These are phyloP conservation scores for Pyrus betulifolia DNA, from an alignment of 306 rosid genomes.

Conservation along the genomic window DNA sequence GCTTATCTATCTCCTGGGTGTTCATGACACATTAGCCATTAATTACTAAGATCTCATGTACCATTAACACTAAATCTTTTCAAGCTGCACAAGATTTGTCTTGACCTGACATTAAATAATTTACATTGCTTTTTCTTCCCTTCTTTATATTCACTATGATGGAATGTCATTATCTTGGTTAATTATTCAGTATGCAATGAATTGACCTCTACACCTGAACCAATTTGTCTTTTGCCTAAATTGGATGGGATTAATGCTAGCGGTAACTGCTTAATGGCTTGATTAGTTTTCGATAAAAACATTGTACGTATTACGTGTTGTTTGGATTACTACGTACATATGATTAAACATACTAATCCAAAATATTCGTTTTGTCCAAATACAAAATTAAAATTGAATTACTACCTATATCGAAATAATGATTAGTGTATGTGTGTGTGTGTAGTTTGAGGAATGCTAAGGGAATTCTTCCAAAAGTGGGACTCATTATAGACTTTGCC, in stretches of 20 bases:
- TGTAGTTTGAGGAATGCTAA: no score
- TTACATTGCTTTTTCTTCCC: background rate
- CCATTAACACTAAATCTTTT: background rate
- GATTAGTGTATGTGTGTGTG: no score
- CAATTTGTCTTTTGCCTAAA: slow-evolving; percentile 5
- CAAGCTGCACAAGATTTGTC: slow-evolving; percentile 10
- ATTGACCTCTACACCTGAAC: background rate
- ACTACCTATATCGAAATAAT: background rate
- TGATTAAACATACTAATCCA: background rate
- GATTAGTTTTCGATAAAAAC: background rate
- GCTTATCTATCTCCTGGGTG: background rate
- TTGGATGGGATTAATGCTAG: slow-evolving; percentile 2
- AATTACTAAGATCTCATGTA: background rate
- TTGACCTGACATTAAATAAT: slow-evolving; percentile 6
- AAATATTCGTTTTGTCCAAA: background rate
- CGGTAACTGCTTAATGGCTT: background rate
- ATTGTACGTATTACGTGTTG: background rate
- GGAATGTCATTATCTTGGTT: background rate
- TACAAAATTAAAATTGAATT: background rate
- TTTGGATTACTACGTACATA: background rate
- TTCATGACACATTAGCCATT: background rate
- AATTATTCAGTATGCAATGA: background rate
- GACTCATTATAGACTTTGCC: background rate
- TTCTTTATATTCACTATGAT: background rate
- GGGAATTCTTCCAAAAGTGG: no score